Conservation (phyloP, 2,329 filamentous ascomycete genomes). For the Paraphoma chrysanthemicola region DNA sequence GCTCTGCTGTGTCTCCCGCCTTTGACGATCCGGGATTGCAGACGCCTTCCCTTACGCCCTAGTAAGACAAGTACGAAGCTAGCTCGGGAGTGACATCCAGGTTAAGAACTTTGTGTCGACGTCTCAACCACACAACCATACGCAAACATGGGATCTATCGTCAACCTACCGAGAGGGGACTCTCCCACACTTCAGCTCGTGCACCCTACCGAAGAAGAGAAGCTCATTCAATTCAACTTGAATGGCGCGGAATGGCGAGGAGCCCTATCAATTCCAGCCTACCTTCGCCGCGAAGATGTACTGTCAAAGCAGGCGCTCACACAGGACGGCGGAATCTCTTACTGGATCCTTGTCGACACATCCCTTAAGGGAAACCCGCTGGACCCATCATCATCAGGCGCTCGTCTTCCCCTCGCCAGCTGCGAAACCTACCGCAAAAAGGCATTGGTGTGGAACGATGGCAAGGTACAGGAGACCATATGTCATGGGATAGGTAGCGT, state of each 20-base stretch:
- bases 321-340: slow-evolving; percentile 62
- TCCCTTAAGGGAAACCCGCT: slow-evolving; percentile 39
- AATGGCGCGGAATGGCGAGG: slow-evolving; percentile 67
- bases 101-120: not conserved
- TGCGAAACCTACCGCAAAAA: slow-evolving; percentile 64
- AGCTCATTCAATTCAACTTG: slow-evolving; percentile 57
- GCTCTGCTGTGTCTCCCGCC: not conserved
- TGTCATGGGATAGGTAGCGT: slow-evolving; percentile 82
- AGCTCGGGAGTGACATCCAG: not conserved
- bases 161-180: slow-evolving; percentile 55
- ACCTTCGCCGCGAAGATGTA: slow-evolving; percentile 64
- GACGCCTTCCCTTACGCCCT: slow-evolving; percentile 6
- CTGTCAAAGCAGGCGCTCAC: slow-evolving; percentile 61
- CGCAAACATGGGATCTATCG: slow-evolving; percentile 32
- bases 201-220: slow-evolving; percentile 62
- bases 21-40: not conserved
- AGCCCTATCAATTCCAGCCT: slow-evolving; percentile 60
- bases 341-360: slow-evolving; percentile 66
- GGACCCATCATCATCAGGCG: slow-evolving; percentile 44
- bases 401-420: slow-evolving; percentile 59
- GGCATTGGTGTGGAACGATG: slow-evolving; percentile 54
- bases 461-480: slow-evolving; percentile 62
- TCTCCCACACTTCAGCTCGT: slow-evolving; percentile 62
- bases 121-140: not conserved
- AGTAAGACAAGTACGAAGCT: slow-evolving; percentile 5